Evolutionary conservation across 331 rosid genomes (phyloP), one percentile per base, ranked within the genome.

Genomic region (Dryas integrifolia): DNA sequence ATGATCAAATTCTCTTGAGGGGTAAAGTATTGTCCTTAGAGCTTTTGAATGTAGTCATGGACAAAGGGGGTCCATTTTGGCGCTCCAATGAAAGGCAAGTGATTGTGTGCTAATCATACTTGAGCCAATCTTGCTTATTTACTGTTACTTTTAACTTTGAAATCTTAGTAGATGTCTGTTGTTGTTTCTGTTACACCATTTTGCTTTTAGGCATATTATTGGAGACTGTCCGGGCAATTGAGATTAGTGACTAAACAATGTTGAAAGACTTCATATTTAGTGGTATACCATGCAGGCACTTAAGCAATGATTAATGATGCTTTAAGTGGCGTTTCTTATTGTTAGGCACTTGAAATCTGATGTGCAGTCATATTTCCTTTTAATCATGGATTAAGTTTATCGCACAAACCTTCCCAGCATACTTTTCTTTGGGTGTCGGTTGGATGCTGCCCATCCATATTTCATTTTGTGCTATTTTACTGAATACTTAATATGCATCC

Each of bases 1-100:
- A 92, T 14, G 99, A 95, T 78, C 97, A 90, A 56, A 92, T 95
- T 75, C 98, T 95, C 63, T 67, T 92, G 87, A 85, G 99, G 86
- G 99, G 99, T 43, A 95, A 95, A 72, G 74, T 92, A 57, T 84
- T 95, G 85, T 95, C 99, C 43, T 81, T 95, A 88, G 99, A 95
- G 90, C 96, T 95, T 71, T 95, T 95, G 39, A 95, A 95, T 86
- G 98, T 95, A 53, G 86, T 95, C 74, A 88, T 88, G 96, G 98
- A 90, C 81, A 82, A 84, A 72, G 97, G 84, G 5, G 87, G 96
- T 73, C 79, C 91, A 40, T 47, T 89, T 69, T 95, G 99, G 99
- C 92, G 84, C 65, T 8, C 79, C 78, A 85, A 95, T 80, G 98
- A 92, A 78, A 95, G 99, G 99, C 81, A 84, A 85, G 97, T 86